Conservation (phyloP, 2,329 filamentous ascomycete species). For the Zymoseptoria crescenta region DNA sequence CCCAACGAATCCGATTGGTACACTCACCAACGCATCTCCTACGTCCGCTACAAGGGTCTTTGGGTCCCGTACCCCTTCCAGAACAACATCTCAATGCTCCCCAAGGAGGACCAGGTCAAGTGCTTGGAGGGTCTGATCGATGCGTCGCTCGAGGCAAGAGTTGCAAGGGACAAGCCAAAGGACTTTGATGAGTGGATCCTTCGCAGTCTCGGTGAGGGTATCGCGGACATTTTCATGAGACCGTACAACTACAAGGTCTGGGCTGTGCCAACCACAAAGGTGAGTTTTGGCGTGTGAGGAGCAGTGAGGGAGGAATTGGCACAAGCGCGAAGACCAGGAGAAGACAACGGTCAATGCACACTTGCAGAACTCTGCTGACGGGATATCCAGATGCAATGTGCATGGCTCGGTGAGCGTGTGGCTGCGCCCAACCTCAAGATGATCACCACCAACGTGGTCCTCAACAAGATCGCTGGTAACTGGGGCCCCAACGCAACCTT, state of each 20-base stretch:
- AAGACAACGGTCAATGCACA: neutral
- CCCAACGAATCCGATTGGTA: slow-evolving; percentile 94
- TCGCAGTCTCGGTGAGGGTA: slow-evolving; percentile 78
- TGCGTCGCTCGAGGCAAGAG: slow-evolving; percentile 77
- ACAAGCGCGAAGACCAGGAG: neutral
- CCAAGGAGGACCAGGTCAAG: slow-evolving; percentile 92
- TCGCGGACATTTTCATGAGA: slow-evolving; percentile 96
- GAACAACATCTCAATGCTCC: slow-evolving; percentile 98
- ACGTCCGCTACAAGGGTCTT: slow-evolving; percentile 89
- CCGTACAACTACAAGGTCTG: slow-evolving; percentile 99
- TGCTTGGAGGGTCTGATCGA: slow-evolving; percentile 96
- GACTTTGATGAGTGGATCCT: slow-evolving; percentile 98
- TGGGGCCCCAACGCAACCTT: slow-evolving; percentile 99
- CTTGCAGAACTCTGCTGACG: slow-evolving; percentile 13
- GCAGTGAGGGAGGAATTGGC: neutral
- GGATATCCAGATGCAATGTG: slow-evolving; percentile 79
- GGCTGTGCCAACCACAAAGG: slow-evolving; percentile 96
- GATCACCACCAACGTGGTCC: slow-evolving; percentile 86
- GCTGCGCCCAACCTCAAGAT: slow-evolving; percentile 92
- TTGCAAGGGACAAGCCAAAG: slow-evolving; percentile 84
- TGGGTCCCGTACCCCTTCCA: slow-evolving; percentile 99
- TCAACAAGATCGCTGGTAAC: slow-evolving; percentile 91
- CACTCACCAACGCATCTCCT: slow-evolving; percentile 96
- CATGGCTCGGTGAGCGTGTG: slow-evolving; percentile 97
- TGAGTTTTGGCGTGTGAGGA: slow-evolving; percentile 36